phyloP scores from a whole-genome alignment of 1,284 basidiomycete species.

The Moesziomyces sp. region DNA sequence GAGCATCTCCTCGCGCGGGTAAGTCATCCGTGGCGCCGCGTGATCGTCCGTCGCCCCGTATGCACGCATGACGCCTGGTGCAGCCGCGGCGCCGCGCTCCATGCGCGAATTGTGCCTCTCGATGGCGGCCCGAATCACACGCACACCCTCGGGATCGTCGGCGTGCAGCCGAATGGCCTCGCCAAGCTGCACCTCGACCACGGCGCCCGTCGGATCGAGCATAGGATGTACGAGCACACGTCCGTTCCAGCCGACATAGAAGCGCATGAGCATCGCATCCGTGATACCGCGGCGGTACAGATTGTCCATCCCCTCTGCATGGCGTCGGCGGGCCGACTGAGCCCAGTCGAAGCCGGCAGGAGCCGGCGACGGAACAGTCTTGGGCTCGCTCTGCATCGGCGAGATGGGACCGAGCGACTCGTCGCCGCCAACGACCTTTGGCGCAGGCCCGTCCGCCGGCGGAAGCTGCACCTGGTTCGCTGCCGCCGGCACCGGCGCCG shows the following conservation, averaged over 20 bases:
- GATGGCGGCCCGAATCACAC: constrained; percentile 42
- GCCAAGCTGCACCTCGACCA: constrained; percentile 52
- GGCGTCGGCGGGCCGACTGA: constrained; percentile 43
- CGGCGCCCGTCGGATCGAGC: constrained; percentile 30
- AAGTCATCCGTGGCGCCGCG: constrained; percentile 4
- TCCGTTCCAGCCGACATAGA: constrained; percentile 65
- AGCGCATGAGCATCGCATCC: constrained; percentile 63
- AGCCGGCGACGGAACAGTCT: constrained; percentile 9
- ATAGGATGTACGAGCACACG: constrained; percentile 59
- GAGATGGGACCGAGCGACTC: constrained; percentile 19
- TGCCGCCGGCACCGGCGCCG: constrained; percentile 10
- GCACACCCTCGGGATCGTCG: constrained; percentile 60
- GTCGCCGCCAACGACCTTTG: constrained; percentile 16
- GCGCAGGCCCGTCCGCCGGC: constrained; percentile 8
- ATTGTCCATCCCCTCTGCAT: constrained; percentile 61
- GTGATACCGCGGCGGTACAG: constrained; percentile 63
- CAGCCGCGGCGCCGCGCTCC: constrained; percentile 14
- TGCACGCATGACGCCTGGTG: constrained; percentile 1
- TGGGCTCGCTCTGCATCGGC: constrained; percentile 16
- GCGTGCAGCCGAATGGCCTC: constrained; percentile 46
- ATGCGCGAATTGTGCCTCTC: constrained; percentile 25
- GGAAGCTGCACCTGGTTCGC: constrained; percentile 4
- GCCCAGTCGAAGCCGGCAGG: constrained; percentile 23
- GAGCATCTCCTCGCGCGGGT: constrained; percentile 16
- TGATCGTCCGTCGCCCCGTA: constrained; percentile 18